Conservation (phyloP, 2,329 filamentous ascomycete species). For the Ceratocystis cubensis region DNA sequence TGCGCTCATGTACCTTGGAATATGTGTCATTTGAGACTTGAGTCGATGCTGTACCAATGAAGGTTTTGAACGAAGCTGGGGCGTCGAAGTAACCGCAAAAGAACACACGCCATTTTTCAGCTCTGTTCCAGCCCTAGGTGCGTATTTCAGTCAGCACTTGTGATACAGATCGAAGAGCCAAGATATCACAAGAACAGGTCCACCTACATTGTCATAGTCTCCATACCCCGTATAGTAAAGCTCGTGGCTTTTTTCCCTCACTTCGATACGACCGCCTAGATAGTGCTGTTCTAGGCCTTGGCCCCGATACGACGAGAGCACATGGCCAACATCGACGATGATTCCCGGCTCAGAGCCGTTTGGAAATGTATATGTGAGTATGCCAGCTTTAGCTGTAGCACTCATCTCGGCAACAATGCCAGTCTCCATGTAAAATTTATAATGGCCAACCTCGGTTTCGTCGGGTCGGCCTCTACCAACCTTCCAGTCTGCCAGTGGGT, state of each 20-base stretch:
- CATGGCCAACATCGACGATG: constrained; percentile 53
- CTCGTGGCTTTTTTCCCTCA: constrained; percentile 32
- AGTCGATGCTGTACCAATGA: constrained; percentile 29
- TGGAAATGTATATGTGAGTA: constrained; percentile 51
- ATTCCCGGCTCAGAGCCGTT: constrained; percentile 32
- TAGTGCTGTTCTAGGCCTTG: constrained; percentile 51
- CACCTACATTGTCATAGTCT: constrained; percentile 46
- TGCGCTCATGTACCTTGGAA: constrained; percentile 29
- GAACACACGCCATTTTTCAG: constrained; percentile 49
- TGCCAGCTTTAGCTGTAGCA: constrained; percentile 43
- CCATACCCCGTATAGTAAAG: constrained; percentile 44
- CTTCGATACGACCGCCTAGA: constrained; percentile 44
- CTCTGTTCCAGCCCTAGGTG: constrained; percentile 46
- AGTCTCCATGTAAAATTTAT: constrained; percentile 42
- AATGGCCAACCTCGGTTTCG: constrained; percentile 47
- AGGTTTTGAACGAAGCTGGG: constrained; percentile 33
- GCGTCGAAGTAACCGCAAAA: constrained; percentile 50
- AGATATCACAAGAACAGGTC: neutral
- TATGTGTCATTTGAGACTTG: constrained; percentile 28
- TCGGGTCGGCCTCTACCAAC: constrained; percentile 41
- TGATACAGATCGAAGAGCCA: constrained; percentile 1
- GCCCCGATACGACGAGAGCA: constrained; percentile 49
- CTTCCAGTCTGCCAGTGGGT: constrained; percentile 45
- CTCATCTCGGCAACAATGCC: constrained; percentile 46
- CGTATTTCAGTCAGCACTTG: constrained; percentile 11